A percentile compares a stretch with the other conserved stretches of the same genome.
These are phyloP conservation scores for Cercospora brassicicola DNA, from an alignment of 2,329 filamentous ascomycete genomes.

Conservation along the genomic window DNA sequence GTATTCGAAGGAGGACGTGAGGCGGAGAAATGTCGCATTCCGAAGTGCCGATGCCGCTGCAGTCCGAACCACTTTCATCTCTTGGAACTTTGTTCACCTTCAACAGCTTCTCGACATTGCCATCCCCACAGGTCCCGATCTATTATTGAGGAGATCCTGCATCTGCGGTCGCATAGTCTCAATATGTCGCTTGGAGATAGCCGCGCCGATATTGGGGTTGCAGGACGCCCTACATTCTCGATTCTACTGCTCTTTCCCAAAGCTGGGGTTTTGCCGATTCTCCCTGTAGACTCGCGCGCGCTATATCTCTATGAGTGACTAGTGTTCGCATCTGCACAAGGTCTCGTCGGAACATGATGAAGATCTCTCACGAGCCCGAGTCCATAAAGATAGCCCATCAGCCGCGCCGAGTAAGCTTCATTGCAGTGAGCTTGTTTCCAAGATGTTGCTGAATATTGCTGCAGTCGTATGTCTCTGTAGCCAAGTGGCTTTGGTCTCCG, in stretches of 20 bases:
- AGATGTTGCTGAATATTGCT: background rate
- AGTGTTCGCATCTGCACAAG: background rate
- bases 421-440: background rate
- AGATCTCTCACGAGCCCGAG: background rate
- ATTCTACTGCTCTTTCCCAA: background rate
- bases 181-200: too few species aligned
- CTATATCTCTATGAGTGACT: background rate
- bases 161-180: too few species aligned
- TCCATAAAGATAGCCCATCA: background rate
- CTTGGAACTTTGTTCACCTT: background rate
- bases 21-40: background rate
- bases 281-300: background rate
- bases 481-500: background rate
- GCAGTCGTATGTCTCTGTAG: background rate
- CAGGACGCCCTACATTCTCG: background rate
- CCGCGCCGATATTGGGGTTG: background rate
- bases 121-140: background rate
- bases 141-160: too few species aligned
- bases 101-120: background rate
- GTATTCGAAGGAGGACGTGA: background rate
- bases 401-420: background rate
- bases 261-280: background rate
- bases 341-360: background rate
- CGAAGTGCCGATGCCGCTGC: background rate
- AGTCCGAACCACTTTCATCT: background rate